phyloP scores from a whole-genome alignment of 148 eudicot genomes.

The Vaccinium macrocarpon region DNA sequence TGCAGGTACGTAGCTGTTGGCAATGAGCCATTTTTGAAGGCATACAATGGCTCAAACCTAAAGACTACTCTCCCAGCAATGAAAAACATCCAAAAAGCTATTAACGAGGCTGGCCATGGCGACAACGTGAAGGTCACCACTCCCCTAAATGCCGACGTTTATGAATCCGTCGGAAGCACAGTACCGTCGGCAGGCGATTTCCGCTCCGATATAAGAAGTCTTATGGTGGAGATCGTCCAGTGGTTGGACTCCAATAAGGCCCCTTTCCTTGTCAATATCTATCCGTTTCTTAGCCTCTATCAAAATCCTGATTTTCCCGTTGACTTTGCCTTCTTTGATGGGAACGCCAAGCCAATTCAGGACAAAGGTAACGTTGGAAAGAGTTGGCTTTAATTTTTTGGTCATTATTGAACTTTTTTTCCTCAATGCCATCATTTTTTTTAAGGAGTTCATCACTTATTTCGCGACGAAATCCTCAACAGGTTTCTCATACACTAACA shows the following conservation, averaged over 20 bases:
- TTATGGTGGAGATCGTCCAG: slow-evolving; percentile 60
- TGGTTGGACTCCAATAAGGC: slow-evolving; percentile 53
- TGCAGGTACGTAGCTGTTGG: slow-evolving; percentile 82
- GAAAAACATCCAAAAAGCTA: slow-evolving; percentile 70
- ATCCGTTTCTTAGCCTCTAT: slow-evolving; percentile 85
- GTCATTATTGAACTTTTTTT: too few relatives aligned
- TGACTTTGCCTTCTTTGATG: slow-evolving; percentile 84
- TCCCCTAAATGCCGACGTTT: slow-evolving; percentile 95
- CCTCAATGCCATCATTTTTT: too few relatives aligned
- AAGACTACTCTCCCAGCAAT: slow-evolving; percentile 57
- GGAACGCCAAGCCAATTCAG: slow-evolving; percentile 40
- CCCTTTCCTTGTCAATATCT: slow-evolving; percentile 73
- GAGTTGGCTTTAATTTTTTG: neutral
- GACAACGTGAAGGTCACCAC: slow-evolving; percentile 58
- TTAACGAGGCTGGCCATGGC: slow-evolving; percentile 52
- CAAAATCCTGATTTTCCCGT: slow-evolving; percentile 77
- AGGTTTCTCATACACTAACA: slow-evolving; percentile 51
- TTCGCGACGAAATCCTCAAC: neutral
- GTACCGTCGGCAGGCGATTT: slow-evolving; percentile 81
- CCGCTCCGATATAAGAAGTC: slow-evolving; percentile 53
- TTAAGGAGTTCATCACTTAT: neutral
- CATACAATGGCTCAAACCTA: slow-evolving; percentile 56
- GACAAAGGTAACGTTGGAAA: slow-evolving; percentile 43
- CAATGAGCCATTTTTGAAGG: slow-evolving; percentile 74
- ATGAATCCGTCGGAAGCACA: slow-evolving; percentile 35